Percentiles rank a stretch among this genome's conserved stretches.
Evolutionary conservation across 2,329 filamentous ascomycete species (phyloP).

Genomic region (Tolypocladium album): DNA sequence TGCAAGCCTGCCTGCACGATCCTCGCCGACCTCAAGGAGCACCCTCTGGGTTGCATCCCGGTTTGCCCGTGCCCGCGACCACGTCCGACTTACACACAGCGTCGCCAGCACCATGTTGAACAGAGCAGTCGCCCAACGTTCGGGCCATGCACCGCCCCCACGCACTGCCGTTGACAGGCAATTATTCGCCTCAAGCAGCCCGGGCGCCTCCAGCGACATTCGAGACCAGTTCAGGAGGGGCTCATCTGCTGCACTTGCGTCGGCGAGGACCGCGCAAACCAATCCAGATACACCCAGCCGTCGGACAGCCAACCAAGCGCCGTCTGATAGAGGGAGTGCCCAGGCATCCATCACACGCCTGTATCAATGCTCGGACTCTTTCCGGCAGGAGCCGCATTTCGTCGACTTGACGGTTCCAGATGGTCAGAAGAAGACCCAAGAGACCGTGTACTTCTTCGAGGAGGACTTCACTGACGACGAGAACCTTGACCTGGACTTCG

Average conservation of each 20-base stretch:
- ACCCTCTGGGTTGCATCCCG: slow-evolving; percentile 12
- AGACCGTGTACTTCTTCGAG: slow-evolving; percentile 53
- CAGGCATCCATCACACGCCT: slow-evolving; percentile 25
- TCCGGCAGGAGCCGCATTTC: slow-evolving; percentile 20
- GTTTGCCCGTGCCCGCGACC: slow-evolving; percentile 13
- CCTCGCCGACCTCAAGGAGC: slow-evolving; percentile 23
- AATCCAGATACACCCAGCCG: slow-evolving; percentile 14
- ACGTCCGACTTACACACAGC: slow-evolving; percentile 1
- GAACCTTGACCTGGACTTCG: slow-evolving; percentile 59
- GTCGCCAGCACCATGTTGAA: slow-evolving; percentile 6
- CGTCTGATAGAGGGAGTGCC: slow-evolving; percentile 7
- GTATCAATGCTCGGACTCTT: slow-evolving; percentile 36
- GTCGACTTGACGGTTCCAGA: slow-evolving; percentile 24
- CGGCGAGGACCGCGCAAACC: slow-evolving; percentile 24
- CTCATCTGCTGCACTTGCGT: slow-evolving; percentile 23
- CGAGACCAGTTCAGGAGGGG: slow-evolving; percentile 37
- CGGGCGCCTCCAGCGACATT: slow-evolving; percentile 32
- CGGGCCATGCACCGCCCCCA: slow-evolving; percentile 22
- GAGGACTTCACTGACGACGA: slow-evolving; percentile 83
- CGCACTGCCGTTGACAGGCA: slow-evolving; percentile 34
- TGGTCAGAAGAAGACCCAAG: slow-evolving; percentile 13
- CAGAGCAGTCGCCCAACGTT: slow-evolving; percentile 4
- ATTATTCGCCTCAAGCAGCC: slow-evolving; percentile 47
- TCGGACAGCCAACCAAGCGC: slow-evolving; percentile 22
- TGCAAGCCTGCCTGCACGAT: slow-evolving; percentile 18